These are phyloP conservation scores for Annona cherimola DNA, from an alignment of 164 flowering plant genomes.

Conservation along the genomic window DNA sequence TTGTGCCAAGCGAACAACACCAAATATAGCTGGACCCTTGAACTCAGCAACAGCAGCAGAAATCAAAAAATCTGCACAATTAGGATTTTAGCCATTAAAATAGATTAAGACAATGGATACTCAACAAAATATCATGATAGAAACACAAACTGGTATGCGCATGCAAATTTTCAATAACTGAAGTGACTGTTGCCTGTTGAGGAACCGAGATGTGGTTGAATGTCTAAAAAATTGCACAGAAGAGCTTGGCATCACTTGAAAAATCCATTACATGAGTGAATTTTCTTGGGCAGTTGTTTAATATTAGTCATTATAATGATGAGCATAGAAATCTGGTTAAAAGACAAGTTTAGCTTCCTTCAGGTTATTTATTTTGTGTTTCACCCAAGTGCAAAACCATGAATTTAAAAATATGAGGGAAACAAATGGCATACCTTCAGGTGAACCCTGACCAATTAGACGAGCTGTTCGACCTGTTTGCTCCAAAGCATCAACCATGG, in stretches of 20 bases:
- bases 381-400: neutral
- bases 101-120: neutral
- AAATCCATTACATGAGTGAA: neutral
- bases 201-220: neutral
- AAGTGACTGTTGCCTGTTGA: neutral
- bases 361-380: neutral
- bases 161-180: neutral
- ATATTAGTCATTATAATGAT: neutral
- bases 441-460: constrained; percentile 82
- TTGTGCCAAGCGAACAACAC: constrained; percentile 93
- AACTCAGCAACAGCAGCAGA: constrained; percentile 97
- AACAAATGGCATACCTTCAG: constrained; percentile 52
- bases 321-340: neutral
- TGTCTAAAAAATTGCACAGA: neutral
- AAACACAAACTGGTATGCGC: neutral
- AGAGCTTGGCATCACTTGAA: neutral
- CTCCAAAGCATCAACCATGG: constrained; percentile 72
- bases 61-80: constrained; percentile 62
- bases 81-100: neutral
- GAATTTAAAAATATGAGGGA: neutral
- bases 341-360: neutral
- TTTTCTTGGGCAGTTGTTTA: neutral
- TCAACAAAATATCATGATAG: neutral
- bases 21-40: constrained; percentile 85
- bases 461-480: constrained; percentile 83